Base-by-base conservation (phyloP, 257 asterid genomes). In the Ballota nigra region DNA sequence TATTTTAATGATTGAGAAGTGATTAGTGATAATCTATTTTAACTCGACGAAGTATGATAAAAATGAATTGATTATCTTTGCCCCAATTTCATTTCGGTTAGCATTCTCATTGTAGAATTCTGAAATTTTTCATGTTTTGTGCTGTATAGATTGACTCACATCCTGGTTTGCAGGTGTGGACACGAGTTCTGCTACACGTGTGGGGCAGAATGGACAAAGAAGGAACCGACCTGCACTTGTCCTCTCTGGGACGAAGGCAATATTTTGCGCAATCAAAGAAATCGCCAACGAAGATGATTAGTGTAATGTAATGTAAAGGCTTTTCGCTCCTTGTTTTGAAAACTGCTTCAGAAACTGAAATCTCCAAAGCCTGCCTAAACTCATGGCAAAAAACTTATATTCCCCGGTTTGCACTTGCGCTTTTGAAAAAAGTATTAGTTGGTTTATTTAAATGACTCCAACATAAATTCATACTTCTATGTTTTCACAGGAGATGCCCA, bases 141-240 rank as follows among this genome's bases (percentile, higher is more conserved):
- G 28, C 52, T 43, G 19, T 12, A 43, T 45, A 15, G 55, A 6
- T n/a, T n/a, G 6, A 23, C 18, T 58, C 23, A 57, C 33, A 66
- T 23, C 33, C 18, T 75, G 29, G 19, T 43, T 63, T 65, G 75
- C 82, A 86, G 93, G 77, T 89, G 96, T 53, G 91, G 96, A 6
- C 78, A 85, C 13, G 88, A 87, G 75, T 89, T 89, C 49, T 87
- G 96, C 79, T 87, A 87, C 71, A 83, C 76, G 2, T 89, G 95
- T 75, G 95, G 92, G 70, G 88, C 89, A 0, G 89, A 80, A 63
- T 87, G 94, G 92, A 82, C 52, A 70, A 58, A 87, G 67, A 84
- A 86, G 88, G 80, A 66, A 70, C 79, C 83, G n/a, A 86, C 87
- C 34, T 89, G 95, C 66, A 3, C 31, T 0, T 89, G 96, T 26